These are phyloP conservation scores for Ilex paraguariensis DNA, from an alignment of 305 asterid genomes.

Conservation along the genomic window DNA sequence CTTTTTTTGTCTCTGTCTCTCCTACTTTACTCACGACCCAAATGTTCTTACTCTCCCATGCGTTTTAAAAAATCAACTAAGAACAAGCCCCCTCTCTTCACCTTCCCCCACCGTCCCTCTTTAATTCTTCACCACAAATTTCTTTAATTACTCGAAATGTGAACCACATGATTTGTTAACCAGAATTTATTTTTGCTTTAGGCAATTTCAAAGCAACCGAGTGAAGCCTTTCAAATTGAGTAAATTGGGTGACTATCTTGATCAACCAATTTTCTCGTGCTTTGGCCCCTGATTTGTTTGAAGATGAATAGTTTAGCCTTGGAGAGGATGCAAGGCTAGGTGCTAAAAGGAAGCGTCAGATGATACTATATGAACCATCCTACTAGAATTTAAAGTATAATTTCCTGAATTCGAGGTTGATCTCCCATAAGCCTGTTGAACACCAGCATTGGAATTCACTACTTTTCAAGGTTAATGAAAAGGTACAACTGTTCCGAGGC, in stretches of 20 bases:
- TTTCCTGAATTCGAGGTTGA: constrained; percentile 30
- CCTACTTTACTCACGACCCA: too few relatives aligned
- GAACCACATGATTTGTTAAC: constrained; percentile 60
- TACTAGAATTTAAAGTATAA: constrained; percentile 40
- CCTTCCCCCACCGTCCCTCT: too few relatives aligned
- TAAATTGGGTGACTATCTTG: constrained; percentile 73
- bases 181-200: constrained; percentile 73
- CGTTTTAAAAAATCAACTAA: too few relatives aligned
- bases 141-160: too few relatives aligned
- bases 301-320: constrained; percentile 69
- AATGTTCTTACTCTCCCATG: too few relatives aligned
- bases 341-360: constrained; percentile 62
- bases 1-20: too few relatives aligned
- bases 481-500: constrained; percentile 84
- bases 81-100: too few relatives aligned
- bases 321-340: constrained; percentile 65
- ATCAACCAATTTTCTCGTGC: constrained; percentile 85
- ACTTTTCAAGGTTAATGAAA: constrained; percentile 41
- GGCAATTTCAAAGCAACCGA: constrained; percentile 78
- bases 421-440: constrained; percentile 44
- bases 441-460: constrained; percentile 28
- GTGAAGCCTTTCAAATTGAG: constrained; percentile 79
- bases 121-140: too few relatives aligned
- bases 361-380: constrained; percentile 36
- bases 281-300: constrained; percentile 85